Evolutionary conservation across 805 yeast species (phyloP).

Genomic region (Isabelozyma heimii): DNA sequence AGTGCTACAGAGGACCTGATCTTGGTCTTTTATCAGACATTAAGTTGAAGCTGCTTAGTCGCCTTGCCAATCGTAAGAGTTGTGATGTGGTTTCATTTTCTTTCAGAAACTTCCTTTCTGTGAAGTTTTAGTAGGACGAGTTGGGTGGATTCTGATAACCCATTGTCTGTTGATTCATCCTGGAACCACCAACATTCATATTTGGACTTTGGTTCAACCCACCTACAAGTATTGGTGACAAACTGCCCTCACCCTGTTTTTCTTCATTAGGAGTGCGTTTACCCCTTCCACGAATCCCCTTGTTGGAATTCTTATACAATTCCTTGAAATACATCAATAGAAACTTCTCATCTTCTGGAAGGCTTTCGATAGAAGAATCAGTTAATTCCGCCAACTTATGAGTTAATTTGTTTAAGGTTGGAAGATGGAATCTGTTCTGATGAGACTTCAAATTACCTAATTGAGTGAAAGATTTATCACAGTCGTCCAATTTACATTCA

Average conservation of each 20-base stretch:
- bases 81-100: no score
- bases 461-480: conserved; percentile 85
- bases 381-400: conserved; percentile 59
- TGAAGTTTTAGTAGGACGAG: background rate
- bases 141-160: background rate
- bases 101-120: no score
- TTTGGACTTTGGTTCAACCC: background rate
- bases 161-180: background rate
- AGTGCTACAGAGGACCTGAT: background rate
- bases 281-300: conserved; percentile 92
- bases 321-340: conserved; percentile 75
- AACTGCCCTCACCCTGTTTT: background rate
- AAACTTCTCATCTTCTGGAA: conserved; percentile 64
- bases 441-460: conserved; percentile 92
- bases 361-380: conserved; percentile 44
- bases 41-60: no score
- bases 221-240: background rate
- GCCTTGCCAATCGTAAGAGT: no score
- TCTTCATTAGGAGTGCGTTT: conserved; percentile 23
- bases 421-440: conserved; percentile 83
- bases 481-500: conserved; percentile 74
- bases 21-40: no score
- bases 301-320: conserved; percentile 82
- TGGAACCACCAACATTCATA: background rate
- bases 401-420: conserved; percentile 66